Percentiles rank a stretch among this genome's conserved stretches.
These are phyloP conservation scores for Oryza meridionalis DNA, from an alignment of 176 grass and related monocot genomes.

Conservation along the genomic window DNA sequence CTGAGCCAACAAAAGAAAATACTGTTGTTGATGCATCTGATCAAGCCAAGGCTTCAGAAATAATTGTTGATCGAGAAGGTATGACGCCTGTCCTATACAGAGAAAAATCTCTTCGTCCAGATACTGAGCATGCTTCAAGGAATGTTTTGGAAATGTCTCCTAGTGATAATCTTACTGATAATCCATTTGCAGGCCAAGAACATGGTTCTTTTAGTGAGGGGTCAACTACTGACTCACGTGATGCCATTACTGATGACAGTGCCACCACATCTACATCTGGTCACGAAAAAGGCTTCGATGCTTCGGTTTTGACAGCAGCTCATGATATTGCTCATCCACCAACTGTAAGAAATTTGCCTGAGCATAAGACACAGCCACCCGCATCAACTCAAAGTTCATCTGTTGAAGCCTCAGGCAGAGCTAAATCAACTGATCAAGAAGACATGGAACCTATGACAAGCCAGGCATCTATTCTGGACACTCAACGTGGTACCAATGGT, in stretches of 20 bases:
- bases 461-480: neutral
- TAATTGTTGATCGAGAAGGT: neutral
- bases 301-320: neutral
- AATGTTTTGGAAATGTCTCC: neutral
- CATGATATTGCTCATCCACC: neutral
- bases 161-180: constrained; percentile 1
- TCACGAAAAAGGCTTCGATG: neutral
- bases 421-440: constrained; percentile 22
- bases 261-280: neutral
- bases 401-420: neutral
- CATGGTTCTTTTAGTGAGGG: neutral
- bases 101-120: neutral
- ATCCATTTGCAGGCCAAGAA: neutral
- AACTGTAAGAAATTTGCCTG: neutral
- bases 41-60: constrained; percentile 1
- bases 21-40: neutral
- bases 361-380: neutral
- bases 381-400: neutral
- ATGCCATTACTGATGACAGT: constrained; percentile 3
- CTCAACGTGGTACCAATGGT: neutral
- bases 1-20: constrained; percentile 21
- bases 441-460: neutral
- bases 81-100: neutral
- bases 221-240: neutral
- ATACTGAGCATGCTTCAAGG: neutral